Evolutionary conservation across 148 eudicot genomes (phyloP).

Genomic region (Nepenthes gracilis): DNA sequence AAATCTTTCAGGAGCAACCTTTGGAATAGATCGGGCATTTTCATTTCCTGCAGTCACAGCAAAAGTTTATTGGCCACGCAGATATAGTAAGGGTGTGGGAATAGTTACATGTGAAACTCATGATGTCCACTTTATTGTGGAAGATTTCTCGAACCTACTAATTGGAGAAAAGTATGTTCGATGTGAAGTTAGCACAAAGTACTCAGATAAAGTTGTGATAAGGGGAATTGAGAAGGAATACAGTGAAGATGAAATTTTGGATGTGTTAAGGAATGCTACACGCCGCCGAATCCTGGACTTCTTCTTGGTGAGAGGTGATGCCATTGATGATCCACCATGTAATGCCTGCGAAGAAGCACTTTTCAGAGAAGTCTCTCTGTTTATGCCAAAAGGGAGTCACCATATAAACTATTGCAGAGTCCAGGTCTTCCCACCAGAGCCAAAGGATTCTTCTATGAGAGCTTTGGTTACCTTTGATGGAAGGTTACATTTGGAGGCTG

Average conservation of each 20-base stretch:
- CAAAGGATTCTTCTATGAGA: conserved; percentile 43
- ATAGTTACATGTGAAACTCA: conserved; percentile 44
- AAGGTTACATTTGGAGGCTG: conserved; percentile 86
- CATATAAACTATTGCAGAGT: conserved; percentile 46
- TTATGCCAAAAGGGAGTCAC: conserved; percentile 62
- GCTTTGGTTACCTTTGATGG: conserved; percentile 70
- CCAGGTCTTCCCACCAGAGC: conserved; percentile 60
- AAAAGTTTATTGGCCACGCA: conserved; percentile 88
- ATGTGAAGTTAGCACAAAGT: conserved; percentile 18
- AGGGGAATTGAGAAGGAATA: conserved; percentile 47
- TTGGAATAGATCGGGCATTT: conserved; percentile 40
- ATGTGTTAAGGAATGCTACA: conserved; percentile 42
- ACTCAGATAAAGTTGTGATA: conserved; percentile 34
- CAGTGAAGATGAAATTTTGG: conserved; percentile 54
- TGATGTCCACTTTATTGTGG: conserved; percentile 36
- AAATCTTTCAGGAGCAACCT: conserved; percentile 34
- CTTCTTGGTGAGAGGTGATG: conserved; percentile 49
- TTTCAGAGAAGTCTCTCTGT: conserved; percentile 51
- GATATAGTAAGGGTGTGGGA: conserved; percentile 57
- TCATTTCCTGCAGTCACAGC: conserved; percentile 64
- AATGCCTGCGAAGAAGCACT: conserved; percentile 61
- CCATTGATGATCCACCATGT: conserved; percentile 47
- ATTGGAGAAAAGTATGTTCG: conserved; percentile 41
- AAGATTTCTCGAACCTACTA: conserved; percentile 36
- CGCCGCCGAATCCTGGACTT: conserved; percentile 31